Conservation (phyloP, 73 alveolate genomes). For the Urostyla sp. region DNA sequence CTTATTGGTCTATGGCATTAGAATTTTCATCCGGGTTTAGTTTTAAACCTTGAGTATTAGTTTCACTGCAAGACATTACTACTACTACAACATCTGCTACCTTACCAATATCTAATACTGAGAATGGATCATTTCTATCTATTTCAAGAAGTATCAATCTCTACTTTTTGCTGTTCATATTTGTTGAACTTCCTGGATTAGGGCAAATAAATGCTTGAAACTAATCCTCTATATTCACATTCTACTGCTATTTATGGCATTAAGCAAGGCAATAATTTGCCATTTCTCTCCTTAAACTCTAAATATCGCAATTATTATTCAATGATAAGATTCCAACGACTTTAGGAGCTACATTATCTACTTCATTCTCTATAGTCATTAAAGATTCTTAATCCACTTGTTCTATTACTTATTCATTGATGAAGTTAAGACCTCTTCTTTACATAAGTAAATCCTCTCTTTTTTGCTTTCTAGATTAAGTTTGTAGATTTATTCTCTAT, state of each 20-base stretch:
- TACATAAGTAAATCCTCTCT: constrained; percentile 59
- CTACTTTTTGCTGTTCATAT: constrained; percentile 63
- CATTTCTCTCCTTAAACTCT: constrained; percentile 5
- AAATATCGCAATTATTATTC: constrained; percentile 34
- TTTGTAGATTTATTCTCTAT: constrained; percentile 33
- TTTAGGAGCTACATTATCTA: constrained; percentile 58
- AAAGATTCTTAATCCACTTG: constrained; percentile 16
- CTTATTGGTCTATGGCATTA: constrained; percentile 95
- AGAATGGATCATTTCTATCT: constrained; percentile 72
- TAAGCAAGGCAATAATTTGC: constrained; percentile 21
- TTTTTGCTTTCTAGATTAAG: constrained; percentile 50
- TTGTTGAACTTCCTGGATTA: constrained; percentile 40
- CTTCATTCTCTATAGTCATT: constrained; percentile 37
- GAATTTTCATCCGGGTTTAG: constrained; percentile 93
- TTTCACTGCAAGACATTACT: constrained; percentile 88
- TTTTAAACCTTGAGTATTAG: constrained; percentile 83
- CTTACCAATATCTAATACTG: constrained; percentile 91
- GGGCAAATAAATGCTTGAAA: constrained; percentile 40
- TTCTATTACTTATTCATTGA: constrained; percentile 20
- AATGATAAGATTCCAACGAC: constrained; percentile 28
- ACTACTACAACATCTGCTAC: constrained; percentile 90
- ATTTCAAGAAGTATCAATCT: constrained; percentile 77
- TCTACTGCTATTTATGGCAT: background rate
- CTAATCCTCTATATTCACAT: background rate
- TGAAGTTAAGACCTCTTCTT: constrained; percentile 21